Evolutionary conservation across 352 stramenopile genomes (phyloP).

Genomic region (Pythium aristosporum): DNA sequence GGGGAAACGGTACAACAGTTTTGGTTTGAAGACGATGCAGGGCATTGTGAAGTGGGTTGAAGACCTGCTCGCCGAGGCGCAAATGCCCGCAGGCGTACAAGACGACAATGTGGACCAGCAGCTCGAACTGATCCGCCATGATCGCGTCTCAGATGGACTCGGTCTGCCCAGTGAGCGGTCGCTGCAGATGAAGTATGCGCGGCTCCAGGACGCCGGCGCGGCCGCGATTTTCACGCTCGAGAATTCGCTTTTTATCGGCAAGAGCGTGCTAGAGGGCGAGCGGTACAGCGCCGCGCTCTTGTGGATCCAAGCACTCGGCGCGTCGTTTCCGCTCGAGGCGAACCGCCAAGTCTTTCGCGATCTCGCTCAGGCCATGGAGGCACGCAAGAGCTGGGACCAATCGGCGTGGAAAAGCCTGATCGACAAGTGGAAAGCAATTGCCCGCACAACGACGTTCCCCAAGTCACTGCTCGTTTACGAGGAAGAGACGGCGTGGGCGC

Average conservation of each 20-base stretch:
- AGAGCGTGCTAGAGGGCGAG: constrained; percentile 55
- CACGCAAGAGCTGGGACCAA: constrained; percentile 47
- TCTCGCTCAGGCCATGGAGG: constrained; percentile 39
- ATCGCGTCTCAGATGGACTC: constrained; percentile 30
- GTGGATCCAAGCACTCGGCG: constrained; percentile 62
- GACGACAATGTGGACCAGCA: constrained; percentile 44
- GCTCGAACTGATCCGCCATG: constrained; percentile 47
- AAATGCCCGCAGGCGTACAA: constrained; percentile 53
- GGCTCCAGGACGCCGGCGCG: constrained; percentile 64
- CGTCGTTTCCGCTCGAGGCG: constrained; percentile 60
- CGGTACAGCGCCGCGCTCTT: constrained; percentile 59
- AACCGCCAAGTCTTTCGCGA: constrained; percentile 55
- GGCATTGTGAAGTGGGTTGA: constrained; percentile 68
- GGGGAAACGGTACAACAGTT: constrained; percentile 33
- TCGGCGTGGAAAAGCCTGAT: constrained; percentile 61
- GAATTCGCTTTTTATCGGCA: constrained; percentile 71
- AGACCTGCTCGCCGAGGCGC: constrained; percentile 45
- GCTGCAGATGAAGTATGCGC: constrained; percentile 63
- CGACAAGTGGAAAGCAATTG: constrained; percentile 55
- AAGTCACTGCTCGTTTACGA: constrained; percentile 56
- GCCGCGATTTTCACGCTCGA: constrained; percentile 70
- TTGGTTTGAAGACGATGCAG: constrained; percentile 36
- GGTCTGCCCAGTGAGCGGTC: constrained; percentile 43
- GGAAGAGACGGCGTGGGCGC: constrained; percentile 45
- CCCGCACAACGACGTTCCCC: constrained; percentile 51